Evolutionary conservation across 768 basidiomycete genomes (phyloP).

Genomic region (Boletus subcaerulescens): DNA sequence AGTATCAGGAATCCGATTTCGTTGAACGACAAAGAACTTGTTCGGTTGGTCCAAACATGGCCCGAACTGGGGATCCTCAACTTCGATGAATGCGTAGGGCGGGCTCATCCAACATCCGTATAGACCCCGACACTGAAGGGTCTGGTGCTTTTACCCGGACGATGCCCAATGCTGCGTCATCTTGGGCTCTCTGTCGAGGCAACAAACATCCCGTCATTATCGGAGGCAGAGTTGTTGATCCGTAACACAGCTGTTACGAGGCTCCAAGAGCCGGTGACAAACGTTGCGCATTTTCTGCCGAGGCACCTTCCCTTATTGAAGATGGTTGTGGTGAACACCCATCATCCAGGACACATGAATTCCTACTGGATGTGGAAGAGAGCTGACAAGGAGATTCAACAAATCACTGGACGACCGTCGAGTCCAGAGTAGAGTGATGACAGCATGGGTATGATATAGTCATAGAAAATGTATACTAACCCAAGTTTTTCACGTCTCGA

Average conservation of each 20-base stretch:
- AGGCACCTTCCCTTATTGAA: constrained; percentile 1
- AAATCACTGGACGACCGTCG: not conserved
- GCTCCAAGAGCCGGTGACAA: not conserved
- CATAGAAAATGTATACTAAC: too few relatives aligned
- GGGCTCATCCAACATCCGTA: not conserved
- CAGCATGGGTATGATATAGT: too few relatives aligned
- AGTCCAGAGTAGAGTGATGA: too few relatives aligned
- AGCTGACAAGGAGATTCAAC: not conserved
- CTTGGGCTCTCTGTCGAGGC: constrained; percentile 7
- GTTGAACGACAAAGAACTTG: constrained; percentile 4
- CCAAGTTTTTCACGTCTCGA: too few relatives aligned
- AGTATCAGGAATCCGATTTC: not conserved
- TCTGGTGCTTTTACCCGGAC: not conserved
- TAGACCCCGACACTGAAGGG: constrained; percentile 1
- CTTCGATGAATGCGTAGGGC: too few relatives aligned
- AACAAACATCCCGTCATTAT: not conserved
- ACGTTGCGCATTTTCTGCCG: not conserved
- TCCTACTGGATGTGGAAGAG: not conserved
- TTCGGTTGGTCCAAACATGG: not conserved
- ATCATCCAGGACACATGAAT: too few relatives aligned
- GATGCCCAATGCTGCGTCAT: not conserved
- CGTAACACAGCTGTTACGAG: not conserved
- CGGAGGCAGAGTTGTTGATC: not conserved
- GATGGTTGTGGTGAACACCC: not conserved
- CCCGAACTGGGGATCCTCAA: not conserved